Base-by-base conservation (phyloP, 2,329 filamentous ascomycete genomes). In the Aureobasidium pullulans region DNA sequence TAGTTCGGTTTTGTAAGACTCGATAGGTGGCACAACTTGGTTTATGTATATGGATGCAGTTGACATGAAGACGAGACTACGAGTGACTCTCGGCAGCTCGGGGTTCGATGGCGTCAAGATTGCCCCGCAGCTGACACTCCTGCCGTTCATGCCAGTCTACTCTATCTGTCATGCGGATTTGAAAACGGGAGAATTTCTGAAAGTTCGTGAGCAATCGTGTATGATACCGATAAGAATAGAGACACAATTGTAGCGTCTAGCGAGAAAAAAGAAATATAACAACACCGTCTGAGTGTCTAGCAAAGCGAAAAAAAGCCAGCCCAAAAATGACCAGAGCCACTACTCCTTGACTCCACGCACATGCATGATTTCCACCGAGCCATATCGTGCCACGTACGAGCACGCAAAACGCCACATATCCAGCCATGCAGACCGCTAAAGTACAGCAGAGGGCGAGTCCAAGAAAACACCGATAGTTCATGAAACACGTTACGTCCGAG, bases 401-500 rank as follows among this genome's bases (percentile, higher is more conserved):
- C 37, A 53, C 6, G 19, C 10, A 34, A n/a, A 53, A 53, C 50
- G 50, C 50, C 50, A 43, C 13, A 40, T 43, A n/a, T 42, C 28
- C 4, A 53, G n/a, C 39, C 50, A 53, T 53, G 50, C 50, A 32
- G 50, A 53, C 37, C 19, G 37, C 37, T 32, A 53, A 43, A 34
- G 36, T 43, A 31, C 15, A 23, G 50, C 50, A 53, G 50, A 43
- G 37, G 29, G 37, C 36, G 28, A n/a, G 36, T 31, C 48, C 28
- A 43, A 43, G 37, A 53, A 53, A 53, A 19, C 16, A 53, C 34
- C 19, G 43, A 40, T 40, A 56, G 19, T 56, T 54, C 52, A 46
- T 56, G 16, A 56, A 39, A 39, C 32, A 40, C 54, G 40, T 57
- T 19, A 48, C 10, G 36, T n/a, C 13, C 19, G 43, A 9, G 19